Evolutionary conservation across 2,329 filamentous ascomycete species (phyloP).

Genomic region (Exophiala phaeomuriformis): DNA sequence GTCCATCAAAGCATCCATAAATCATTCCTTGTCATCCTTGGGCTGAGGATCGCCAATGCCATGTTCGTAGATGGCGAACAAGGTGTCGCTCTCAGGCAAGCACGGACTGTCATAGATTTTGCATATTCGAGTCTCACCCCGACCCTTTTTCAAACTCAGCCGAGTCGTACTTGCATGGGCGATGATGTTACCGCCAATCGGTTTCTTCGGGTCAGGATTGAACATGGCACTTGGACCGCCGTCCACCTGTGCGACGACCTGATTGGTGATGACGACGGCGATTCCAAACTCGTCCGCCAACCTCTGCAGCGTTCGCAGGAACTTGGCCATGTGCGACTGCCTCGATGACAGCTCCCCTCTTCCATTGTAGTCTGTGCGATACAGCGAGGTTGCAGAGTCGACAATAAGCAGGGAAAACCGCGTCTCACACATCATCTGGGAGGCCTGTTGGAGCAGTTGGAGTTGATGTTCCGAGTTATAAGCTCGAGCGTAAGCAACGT

Average conservation of each 20-base stretch:
- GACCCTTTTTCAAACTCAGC: constrained; percentile 89
- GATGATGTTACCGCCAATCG: constrained; percentile 97
- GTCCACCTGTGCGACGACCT: constrained; percentile 96
- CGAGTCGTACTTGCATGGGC: constrained; percentile 94
- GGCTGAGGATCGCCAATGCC: constrained; percentile 93
- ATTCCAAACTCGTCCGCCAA: constrained; percentile 77
- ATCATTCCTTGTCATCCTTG: constrained; percentile 82
- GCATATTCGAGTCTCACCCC: constrained; percentile 90
- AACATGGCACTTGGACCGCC: constrained; percentile 96
- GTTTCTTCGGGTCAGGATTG: constrained; percentile 98
- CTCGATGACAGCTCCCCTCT: constrained; percentile 91
- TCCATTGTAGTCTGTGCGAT: constrained; percentile 94
- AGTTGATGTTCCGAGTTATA: constrained; percentile 99
- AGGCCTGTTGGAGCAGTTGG: constrained; percentile 86
- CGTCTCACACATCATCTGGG: constrained; percentile 99
- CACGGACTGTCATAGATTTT: constrained; percentile 99
- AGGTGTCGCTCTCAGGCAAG: constrained; percentile 87
- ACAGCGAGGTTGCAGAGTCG: constrained; percentile 90
- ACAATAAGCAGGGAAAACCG: constrained; percentile 93
- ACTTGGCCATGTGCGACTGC: constrained; percentile 53
- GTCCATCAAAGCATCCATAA: not conserved
- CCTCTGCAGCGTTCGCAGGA: constrained; percentile 43
- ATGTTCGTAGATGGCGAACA: constrained; percentile 96
- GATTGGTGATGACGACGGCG: constrained; percentile 96
- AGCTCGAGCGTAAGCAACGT: constrained; percentile 93